Conservation (phyloP, 805 yeast genomes). For the Metschnikowia amazonensis region DNA sequence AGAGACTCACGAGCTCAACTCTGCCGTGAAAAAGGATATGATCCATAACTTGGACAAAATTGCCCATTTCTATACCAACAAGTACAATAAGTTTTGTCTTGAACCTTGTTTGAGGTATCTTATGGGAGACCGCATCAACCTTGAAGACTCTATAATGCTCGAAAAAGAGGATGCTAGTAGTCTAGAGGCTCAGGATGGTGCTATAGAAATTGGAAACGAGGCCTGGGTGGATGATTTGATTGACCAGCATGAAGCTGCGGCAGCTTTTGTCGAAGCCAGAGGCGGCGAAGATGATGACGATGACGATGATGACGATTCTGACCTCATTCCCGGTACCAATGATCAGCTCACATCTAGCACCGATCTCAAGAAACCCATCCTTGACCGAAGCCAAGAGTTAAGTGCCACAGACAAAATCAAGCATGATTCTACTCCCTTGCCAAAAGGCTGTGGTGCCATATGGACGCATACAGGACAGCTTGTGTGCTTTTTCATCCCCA, state of each 20-base stretch:
- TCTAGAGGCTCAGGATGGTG: slow-evolving; percentile 23
- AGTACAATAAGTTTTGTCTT: slow-evolving; percentile 60
- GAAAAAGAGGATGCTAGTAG: slow-evolving; percentile 21
- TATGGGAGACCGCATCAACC: slow-evolving; percentile 70
- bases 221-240: slow-evolving; percentile 43
- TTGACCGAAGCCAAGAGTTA: neutral
- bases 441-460: slow-evolving; percentile 88
- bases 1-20: slow-evolving; percentile 66
- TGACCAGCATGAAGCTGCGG: slow-evolving; percentile 31
- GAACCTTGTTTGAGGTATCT: slow-evolving; percentile 76
- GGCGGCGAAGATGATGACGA: slow-evolving; percentile 28
- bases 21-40: slow-evolving; percentile 49
- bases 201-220: slow-evolving; percentile 36
- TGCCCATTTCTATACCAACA: slow-evolving; percentile 50
- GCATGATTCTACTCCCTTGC: slow-evolving; percentile 78
- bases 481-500: slow-evolving; percentile 76
- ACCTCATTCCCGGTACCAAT: slow-evolving; percentile 39
- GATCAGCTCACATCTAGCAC: slow-evolving; percentile 19
- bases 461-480: slow-evolving; percentile 80
- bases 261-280: slow-evolving; percentile 18
- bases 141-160: slow-evolving; percentile 32
- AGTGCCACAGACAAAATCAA: slow-evolving; percentile 6
- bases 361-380: slow-evolving; percentile 6
- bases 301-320: slow-evolving; percentile 22
- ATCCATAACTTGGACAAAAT: slow-evolving; percentile 50